Evolutionary conservation across 2,329 filamentous ascomycete genomes (phyloP), one percentile per base, ranked within the genome.

Genomic region (Huntiella moniliformis): DNA sequence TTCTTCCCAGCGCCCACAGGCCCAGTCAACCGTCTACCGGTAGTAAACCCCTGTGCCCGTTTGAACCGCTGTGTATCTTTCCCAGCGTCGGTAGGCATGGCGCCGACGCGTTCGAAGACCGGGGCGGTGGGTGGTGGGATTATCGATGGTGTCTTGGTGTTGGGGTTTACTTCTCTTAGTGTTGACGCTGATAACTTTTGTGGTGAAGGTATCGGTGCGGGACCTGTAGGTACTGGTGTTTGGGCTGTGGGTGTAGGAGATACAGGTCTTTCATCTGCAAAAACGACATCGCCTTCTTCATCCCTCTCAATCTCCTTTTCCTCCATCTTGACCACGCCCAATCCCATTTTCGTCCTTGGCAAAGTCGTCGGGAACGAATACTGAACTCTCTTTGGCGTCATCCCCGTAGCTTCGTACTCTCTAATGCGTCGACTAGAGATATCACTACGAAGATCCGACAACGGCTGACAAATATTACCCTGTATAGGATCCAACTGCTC

Each of bases 321-420:
- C 13, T 46, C 38, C 13, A 39, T 37, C 39, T 48, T 38, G 42
- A 49, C 54, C 51, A 46, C 18, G n/a, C 8, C 32, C 22, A 28
- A 7, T 28, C 22, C 22, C 22, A 28, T 28, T 6, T 28, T 61
- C 0, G 91, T 96, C 18, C 78, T 76, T 3, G 91, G 91, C 1
- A 98, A 68, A 2, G 71, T 67, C 1, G 73, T 81, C 0, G 85
- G 82, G 56, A 84, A 94, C n/a, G 74, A 68, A 61, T 96, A 98
- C 44, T 76, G 68, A 28, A 70, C 66, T 62, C 87, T 91, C 56
- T 82, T 75, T 0, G 91, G 91, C 1, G 91, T 96, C 40, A 80
- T 70, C 44, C 91, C 88, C 0, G 91, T 96, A 0, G 82, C 74
- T 34, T 74, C 67, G 59, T 96, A 96, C 57, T 95, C 86, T 45